Conservation (phyloP, 495 filamentous ascomycete species). For the Venustampulla echinocandica region DNA sequence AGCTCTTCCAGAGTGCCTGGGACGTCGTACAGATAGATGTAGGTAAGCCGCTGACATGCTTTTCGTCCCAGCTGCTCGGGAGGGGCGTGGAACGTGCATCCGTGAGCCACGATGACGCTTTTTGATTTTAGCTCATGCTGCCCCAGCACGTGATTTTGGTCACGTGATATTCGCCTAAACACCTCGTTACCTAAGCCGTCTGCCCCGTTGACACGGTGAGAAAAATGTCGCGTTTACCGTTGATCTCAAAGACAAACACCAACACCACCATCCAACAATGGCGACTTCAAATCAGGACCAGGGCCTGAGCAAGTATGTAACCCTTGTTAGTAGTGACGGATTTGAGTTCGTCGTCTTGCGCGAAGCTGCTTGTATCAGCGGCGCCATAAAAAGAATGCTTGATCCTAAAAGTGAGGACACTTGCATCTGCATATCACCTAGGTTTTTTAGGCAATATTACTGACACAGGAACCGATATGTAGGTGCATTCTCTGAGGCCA, state of each 20-base stretch:
- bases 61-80: too few relatives aligned
- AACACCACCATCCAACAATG: conserved; percentile 1
- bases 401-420: conserved; percentile 58
- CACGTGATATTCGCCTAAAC: too few relatives aligned
- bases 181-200: too few relatives aligned
- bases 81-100: too few relatives aligned
- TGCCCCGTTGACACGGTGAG: too few relatives aligned
- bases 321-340: conserved; percentile 76
- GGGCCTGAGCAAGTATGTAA: conserved; percentile 57
- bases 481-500: conserved; percentile 66
- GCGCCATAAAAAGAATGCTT: conserved; percentile 76
- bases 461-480: neutral
- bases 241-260: neutral
- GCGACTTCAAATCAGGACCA: neutral
- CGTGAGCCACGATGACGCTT: too few relatives aligned
- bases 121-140: too few relatives aligned
- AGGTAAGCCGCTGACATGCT: too few relatives aligned
- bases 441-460: conserved; percentile 9
- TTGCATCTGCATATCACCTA: neutral
- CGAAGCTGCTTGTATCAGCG: conserved; percentile 64
- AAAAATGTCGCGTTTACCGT: too few relatives aligned
- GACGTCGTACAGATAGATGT: too few relatives aligned
- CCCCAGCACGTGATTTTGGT: too few relatives aligned
- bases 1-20: too few relatives aligned
- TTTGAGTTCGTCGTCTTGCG: conserved; percentile 83